Evolutionary conservation across 495 filamentous ascomycete genomes (phyloP), one percentile per base, ranked within the genome.

Genomic region (Diplogelasinospora grovesii): DNA sequence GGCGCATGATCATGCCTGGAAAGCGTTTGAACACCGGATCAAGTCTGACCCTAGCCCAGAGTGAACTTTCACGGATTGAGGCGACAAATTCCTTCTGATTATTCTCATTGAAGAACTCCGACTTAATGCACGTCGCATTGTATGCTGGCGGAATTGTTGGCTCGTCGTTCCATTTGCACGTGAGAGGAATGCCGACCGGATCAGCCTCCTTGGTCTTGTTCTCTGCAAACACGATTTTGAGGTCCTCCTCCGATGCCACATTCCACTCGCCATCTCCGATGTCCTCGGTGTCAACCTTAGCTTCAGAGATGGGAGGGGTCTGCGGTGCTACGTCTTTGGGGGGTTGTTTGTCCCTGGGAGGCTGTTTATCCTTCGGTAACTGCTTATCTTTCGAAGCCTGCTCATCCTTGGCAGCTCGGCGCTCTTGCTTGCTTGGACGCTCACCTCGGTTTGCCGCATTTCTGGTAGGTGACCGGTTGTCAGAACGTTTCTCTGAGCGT

Each of bases 11-110:
- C 56, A 67, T 63, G 5, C 57, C 50, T 4, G 33, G 33, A 20
- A 59, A 54, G 6, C 51, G 41, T 9, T 48, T 52, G 45, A 77
- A 77, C 2, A 56, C 49, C 1, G 74, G 75, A 45, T 78, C 73
- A 23, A 66, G 35, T 28, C 68, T 56, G 26, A 70, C 40, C 14
- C 45, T 46, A 15, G 53, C 45, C 74, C 74, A 78, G 27, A 55
- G 45, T 10, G 55, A 39, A 16, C 58, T 60, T 14, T 63, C 55
- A 18, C 70, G 63, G 38, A 76, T 60, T 18, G 58, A 59, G 31
- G 49, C 40, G 3, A 45, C 48, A 38, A 69, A 74, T 13, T 69
- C 69, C 26, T 67, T 56, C 5, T 63, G 22, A 43, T 74, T 70
- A 10, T 61, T 53, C n/a, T 63, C 58, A 10, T 56, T 64, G 43